phyloP scores from a whole-genome alignment of 768 basidiomycete species.

The Agaricus blazei region DNA sequence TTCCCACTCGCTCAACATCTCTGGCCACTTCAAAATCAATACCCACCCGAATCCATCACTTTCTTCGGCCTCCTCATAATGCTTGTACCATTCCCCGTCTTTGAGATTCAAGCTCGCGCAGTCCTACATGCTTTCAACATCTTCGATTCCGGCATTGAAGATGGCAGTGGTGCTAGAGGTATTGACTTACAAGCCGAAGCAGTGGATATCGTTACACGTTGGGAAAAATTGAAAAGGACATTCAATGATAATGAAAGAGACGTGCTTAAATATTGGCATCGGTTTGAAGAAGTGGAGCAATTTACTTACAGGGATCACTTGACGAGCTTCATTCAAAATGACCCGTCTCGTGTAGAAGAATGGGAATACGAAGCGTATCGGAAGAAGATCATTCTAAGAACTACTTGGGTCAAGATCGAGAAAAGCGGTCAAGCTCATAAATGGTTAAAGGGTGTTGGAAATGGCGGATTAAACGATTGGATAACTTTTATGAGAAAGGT shows the following conservation, averaged over 20 bases:
- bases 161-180: background rate
- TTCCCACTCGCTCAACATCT: constrained; percentile 73
- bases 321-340: constrained; percentile 36
- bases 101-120: constrained; percentile 74
- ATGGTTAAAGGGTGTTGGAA: constrained; percentile 63
- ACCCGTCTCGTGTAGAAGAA: constrained; percentile 31
- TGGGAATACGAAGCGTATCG: constrained; percentile 61
- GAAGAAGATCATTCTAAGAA: constrained; percentile 41
- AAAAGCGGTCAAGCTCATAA: constrained; percentile 47
- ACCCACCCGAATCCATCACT: constrained; percentile 47
- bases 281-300: constrained; percentile 46
- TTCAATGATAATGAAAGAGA: constrained; percentile 7
- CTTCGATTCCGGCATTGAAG: constrained; percentile 26
- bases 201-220: constrained; percentile 43
- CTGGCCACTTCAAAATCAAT: constrained; percentile 51
- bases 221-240: constrained; percentile 31
- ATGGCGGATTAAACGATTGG: constrained; percentile 59
- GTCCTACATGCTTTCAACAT: constrained; percentile 50
- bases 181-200: constrained; percentile 30
- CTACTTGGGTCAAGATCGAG: constrained; percentile 57
- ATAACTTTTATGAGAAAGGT: constrained; percentile 36
- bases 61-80: constrained; percentile 59
- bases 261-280: constrained; percentile 56
- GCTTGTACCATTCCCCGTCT: constrained; percentile 70
- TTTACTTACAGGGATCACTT: constrained; percentile 66